Base-by-base conservation (phyloP, 306 rosid genomes). In the Corylus heterophylla region DNA sequence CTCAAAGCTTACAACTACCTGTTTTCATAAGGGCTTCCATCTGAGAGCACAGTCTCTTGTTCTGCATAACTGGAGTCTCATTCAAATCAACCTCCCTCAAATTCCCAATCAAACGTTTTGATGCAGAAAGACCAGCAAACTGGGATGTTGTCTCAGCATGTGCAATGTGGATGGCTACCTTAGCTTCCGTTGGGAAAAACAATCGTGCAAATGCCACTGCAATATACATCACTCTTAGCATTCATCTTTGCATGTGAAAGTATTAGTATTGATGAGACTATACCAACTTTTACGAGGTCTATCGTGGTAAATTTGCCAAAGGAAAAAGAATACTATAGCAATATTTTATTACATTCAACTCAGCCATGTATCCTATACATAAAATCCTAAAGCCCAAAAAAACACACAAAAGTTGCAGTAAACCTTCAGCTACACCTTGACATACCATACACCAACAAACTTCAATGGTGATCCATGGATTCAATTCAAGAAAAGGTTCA, bases 151-250 rank as follows among this genome's bases (percentile, higher is more conserved):
- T 82, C 74, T 88, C 85, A 13, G 88, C 91, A 83, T 90, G 89
- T 1, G 99, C 99, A 83, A 84, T 88, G 71, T 87, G 94, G 76
- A 86, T 86, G 47, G 97, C 99, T 25, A 93, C 84, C 89, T 80
- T 90, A 54, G 99, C 97, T 87, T 96, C 97, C 1, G 92, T 85
- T 44, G 99, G 99, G 73, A 85, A 96, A 52, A 96, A 76, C 74
- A 89, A 13, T 73, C 82, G 78, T 54, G 99, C 99, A 76, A 90
- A 89, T 71, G 90, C 88, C 83, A 96, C 98, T 96, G 93, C 71
- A 85, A 86, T 31, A 58, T 58, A 16, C 66, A 58, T 58, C 17
- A 64, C 70, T 35, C 48, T 64, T 64, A 64, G 11, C 2, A 68
- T 39, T 68, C 27, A 68, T 42, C 50, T 9, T 14, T 18, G 51